Evolutionary conservation across 352 stramenopile species (phyloP).

Genomic region (Globisporangium carolinianum): DNA sequence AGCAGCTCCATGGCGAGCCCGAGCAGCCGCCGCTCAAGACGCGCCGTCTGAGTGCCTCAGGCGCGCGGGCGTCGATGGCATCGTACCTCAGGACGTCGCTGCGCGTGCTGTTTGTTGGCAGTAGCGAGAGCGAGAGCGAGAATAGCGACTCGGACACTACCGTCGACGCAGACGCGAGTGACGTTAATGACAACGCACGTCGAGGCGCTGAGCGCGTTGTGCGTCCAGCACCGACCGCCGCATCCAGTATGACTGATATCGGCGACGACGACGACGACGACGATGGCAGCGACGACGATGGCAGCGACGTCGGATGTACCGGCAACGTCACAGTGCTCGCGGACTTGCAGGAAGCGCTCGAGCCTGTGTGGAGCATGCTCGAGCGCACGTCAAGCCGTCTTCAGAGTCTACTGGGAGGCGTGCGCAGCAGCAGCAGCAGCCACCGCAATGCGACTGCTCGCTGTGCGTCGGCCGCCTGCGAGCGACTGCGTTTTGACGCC

Average conservation of each 20-base stretch:
- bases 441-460: background rate
- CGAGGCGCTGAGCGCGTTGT: slow-evolving; percentile 1
- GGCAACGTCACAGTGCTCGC: slow-evolving; percentile 9
- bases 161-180: background rate
- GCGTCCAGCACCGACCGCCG: background rate
- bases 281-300: background rate
- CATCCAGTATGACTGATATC: background rate
- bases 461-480: background rate
- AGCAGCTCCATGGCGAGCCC: background rate
- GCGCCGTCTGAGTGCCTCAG: slow-evolving; percentile 3
- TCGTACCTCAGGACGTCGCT: slow-evolving; percentile 1
- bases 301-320: background rate
- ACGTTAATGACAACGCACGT: no score
- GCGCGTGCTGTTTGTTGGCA: slow-evolving; percentile 2
- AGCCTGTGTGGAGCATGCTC: slow-evolving; percentile 7
- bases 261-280: background rate
- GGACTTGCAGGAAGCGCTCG: slow-evolving; percentile 10
- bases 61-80: slow-evolving; percentile 1
- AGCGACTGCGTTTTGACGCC: slow-evolving; percentile 6
- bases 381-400: slow-evolving; percentile 8
- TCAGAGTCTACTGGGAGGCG: slow-evolving; percentile 2
- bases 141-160: background rate
- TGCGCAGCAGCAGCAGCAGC: background rate
- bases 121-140: background rate
- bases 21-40: slow-evolving; percentile 12